These are phyloP conservation scores for Colletotrichum sp. DNA, from an alignment of 2,329 filamentous ascomycete genomes.

Conservation along the genomic window DNA sequence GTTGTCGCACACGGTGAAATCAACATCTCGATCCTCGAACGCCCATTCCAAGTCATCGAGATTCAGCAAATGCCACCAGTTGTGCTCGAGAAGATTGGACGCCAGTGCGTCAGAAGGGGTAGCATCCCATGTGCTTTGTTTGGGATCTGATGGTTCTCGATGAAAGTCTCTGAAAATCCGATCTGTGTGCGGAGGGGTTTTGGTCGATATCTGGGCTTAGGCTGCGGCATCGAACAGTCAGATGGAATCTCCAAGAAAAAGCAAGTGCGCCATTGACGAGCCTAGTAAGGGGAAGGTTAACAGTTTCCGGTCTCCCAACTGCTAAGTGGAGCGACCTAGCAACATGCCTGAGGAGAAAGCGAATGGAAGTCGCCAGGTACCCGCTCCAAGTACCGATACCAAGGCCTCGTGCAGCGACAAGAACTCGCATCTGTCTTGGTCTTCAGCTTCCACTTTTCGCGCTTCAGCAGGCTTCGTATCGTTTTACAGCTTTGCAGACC, in stretches of 20 bases:
- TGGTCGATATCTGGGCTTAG: constrained; percentile 6
- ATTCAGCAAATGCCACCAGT: constrained; percentile 19
- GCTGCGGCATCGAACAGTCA: constrained; percentile 15
- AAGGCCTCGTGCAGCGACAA: not conserved
- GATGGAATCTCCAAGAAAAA: not conserved
- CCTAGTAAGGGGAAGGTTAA: not conserved
- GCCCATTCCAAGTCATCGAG: constrained; percentile 21
- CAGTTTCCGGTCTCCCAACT: not conserved
- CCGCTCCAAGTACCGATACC: not conserved
- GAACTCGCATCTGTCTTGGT: not conserved
- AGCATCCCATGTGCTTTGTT: constrained; percentile 5
- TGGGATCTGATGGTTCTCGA: constrained; percentile 15
- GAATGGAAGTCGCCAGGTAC: not conserved
- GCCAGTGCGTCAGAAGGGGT: constrained; percentile 15
- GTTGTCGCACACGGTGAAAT: constrained; percentile 1
- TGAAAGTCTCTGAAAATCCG: constrained; percentile 3
- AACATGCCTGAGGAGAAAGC: not conserved
- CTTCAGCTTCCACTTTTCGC: not conserved
- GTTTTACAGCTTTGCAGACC: not conserved
- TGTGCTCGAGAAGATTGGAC: not conserved
- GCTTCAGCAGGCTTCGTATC: not conserved
- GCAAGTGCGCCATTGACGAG: not conserved
- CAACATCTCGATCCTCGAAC: constrained; percentile 22
- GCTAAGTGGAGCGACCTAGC: not conserved
- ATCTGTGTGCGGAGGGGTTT: constrained; percentile 1